Evolutionary conservation across 176 grass and related monocot genomes (phyloP).

Genomic region (Tuctoria greenei): DNA sequence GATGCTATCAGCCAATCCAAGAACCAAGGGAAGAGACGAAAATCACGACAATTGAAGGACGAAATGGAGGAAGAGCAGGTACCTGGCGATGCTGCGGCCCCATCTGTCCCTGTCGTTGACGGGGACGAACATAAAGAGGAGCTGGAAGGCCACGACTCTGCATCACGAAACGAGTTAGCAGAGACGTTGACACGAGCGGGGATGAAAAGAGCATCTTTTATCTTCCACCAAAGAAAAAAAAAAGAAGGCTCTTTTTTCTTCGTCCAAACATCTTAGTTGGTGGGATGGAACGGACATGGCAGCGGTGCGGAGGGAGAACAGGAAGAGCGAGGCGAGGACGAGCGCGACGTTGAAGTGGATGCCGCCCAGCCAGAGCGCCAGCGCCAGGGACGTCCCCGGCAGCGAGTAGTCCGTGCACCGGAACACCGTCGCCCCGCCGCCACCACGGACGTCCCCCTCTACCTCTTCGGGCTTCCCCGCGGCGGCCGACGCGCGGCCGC

Average conservation of each 20-base stretch:
- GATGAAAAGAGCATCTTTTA: neutral
- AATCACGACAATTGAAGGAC: neutral
- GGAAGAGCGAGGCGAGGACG: conserved; percentile 67
- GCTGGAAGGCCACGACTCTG: conserved; percentile 73
- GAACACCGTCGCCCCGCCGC: conserved; percentile 41
- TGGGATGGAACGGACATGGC: conserved; percentile 45
- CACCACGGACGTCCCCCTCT: neutral
- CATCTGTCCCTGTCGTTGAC: conserved; percentile 58
- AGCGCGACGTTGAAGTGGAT: conserved; percentile 80
- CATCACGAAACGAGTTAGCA: neutral
- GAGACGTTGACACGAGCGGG: neutral
- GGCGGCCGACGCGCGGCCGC: neutral
- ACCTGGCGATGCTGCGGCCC: conserved; percentile 62
- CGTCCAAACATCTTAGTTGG: conserved; percentile 1
- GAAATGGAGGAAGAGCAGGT: neutral
- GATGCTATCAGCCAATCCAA: neutral
- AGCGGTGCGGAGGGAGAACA: conserved; percentile 67
- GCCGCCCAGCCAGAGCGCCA: conserved; percentile 74
- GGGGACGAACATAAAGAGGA: conserved; percentile 77
- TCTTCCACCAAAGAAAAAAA: neutral
- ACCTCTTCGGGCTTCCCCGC: neutral
- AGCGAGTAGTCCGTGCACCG: conserved; percentile 60
- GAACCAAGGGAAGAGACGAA: neutral
- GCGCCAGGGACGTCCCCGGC: conserved; percentile 52
- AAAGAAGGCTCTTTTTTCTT: neutral